Evolutionary conservation across 768 basidiomycete species (phyloP).

Genomic region (Amanita pseudoporphyria): DNA sequence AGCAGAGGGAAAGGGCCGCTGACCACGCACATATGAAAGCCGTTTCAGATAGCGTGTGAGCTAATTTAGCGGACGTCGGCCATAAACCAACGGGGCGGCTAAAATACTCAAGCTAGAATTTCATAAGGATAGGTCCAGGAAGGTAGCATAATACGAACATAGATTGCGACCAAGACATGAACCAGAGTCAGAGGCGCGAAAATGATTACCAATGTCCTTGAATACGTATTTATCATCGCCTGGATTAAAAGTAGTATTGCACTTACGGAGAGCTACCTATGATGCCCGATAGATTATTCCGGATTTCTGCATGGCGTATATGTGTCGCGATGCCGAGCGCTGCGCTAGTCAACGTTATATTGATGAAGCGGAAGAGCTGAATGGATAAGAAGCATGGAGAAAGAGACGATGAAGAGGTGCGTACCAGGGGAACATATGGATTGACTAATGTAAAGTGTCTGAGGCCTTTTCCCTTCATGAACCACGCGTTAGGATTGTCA

Average conservation of each 20-base stretch:
- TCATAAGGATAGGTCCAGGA: background rate
- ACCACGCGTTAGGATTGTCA: constrained; percentile 21
- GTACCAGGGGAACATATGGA: constrained; percentile 69
- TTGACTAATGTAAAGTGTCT: constrained; percentile 66
- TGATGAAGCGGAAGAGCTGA: constrained; percentile 78
- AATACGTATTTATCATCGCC: background rate
- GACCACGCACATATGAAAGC: constrained; percentile 94
- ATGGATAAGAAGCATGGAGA: constrained; percentile 7
- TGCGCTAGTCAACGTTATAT: constrained; percentile 72
- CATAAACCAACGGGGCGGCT: constrained; percentile 88
- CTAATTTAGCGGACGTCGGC: constrained; percentile 79
- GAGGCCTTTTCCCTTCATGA: constrained; percentile 34
- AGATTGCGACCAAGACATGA: constrained; percentile 80
- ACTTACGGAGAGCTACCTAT: constrained; percentile 78
- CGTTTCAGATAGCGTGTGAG: constrained; percentile 81
- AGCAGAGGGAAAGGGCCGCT: constrained; percentile 75
- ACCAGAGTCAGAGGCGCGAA: constrained; percentile 76
- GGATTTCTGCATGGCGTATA: constrained; percentile 52
- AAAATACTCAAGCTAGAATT: constrained; percentile 78
- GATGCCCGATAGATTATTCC: constrained; percentile 47
- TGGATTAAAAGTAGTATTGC: background rate
- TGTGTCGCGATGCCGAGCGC: constrained; percentile 73
- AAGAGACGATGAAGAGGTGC: constrained; percentile 12
- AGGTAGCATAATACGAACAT: constrained; percentile 39
- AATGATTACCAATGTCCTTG: constrained; percentile 73